These are phyloP conservation scores for Nephelium lappaceum DNA, from an alignment of 345 rosid species.

Conservation along the genomic window DNA sequence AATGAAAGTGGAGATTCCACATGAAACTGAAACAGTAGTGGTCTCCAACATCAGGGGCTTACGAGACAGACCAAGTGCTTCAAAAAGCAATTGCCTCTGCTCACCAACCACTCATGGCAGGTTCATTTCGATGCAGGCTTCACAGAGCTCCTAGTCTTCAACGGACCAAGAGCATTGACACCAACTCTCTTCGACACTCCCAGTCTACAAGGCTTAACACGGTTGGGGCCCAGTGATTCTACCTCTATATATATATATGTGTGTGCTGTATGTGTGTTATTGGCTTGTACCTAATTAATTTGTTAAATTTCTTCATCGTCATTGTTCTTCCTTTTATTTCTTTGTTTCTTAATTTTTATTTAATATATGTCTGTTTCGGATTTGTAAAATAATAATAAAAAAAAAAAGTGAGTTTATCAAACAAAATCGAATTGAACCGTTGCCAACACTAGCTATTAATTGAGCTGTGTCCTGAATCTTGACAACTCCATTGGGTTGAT, in stretches of 20 bases:
- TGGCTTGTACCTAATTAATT: background rate
- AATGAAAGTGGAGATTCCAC: constrained; percentile 45
- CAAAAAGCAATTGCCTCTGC: constrained; percentile 65
- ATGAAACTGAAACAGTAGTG: constrained; percentile 15
- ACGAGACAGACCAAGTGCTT: constrained; percentile 57
- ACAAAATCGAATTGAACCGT: too few relatives aligned
- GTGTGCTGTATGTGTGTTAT: background rate
- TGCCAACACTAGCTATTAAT: background rate
- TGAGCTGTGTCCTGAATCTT: background rate
- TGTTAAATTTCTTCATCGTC: background rate
- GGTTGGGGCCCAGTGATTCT: constrained; percentile 14
- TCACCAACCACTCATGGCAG: constrained; percentile 77
- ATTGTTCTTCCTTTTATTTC: background rate
- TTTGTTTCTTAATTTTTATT: background rate
- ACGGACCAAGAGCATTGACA: constrained; percentile 61
- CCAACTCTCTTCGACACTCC: constrained; percentile 26
- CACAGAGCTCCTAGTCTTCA: constrained; percentile 54
- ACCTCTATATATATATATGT: background rate
- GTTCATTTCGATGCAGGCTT: constrained; percentile 63
- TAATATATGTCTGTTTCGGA: background rate
- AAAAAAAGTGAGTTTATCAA: too few relatives aligned
- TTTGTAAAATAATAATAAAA: background rate
- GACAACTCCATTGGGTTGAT: background rate
- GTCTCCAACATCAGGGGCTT: constrained; percentile 28
- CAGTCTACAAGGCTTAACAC: constrained; percentile 24